Conservation (phyloP, 352 stramenopile species). For the Phytophthora sansomeana region DNA sequence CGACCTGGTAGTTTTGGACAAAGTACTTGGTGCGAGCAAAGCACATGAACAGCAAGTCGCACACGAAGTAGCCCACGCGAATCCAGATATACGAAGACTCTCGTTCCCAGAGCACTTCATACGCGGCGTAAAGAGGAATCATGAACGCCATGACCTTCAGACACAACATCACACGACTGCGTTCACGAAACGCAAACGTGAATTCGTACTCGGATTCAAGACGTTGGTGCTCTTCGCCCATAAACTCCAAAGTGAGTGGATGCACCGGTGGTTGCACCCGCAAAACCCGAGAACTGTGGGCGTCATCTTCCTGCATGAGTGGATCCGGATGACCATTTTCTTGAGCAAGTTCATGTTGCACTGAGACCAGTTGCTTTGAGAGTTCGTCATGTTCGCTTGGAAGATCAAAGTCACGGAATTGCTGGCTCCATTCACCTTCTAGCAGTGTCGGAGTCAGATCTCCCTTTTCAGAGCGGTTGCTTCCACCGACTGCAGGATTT, state of each 20-base stretch:
- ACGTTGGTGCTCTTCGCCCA: conserved; percentile 83
- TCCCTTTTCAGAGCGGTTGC: conserved; percentile 34
- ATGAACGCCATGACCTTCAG: conserved; percentile 78
- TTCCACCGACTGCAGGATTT: conserved; percentile 5
- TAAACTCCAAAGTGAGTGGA: conserved; percentile 84
- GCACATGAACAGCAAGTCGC: conserved; percentile 76
- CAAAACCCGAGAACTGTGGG: conserved; percentile 64
- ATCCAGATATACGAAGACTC: conserved; percentile 75
- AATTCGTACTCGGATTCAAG: conserved; percentile 81
- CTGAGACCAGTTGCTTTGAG: conserved; percentile 72
- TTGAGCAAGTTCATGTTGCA: conserved; percentile 76
- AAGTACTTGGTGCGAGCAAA: conserved; percentile 75
- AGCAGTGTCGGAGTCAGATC: conserved; percentile 63
- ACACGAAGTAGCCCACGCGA: conserved; percentile 72
- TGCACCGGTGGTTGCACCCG: conserved; percentile 77
- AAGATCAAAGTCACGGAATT: conserved; percentile 83
- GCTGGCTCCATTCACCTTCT: conserved; percentile 80
- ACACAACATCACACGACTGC: conserved; percentile 69
- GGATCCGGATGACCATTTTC: conserved; percentile 79
- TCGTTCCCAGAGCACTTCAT: conserved; percentile 71
- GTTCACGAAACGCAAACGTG: conserved; percentile 77
- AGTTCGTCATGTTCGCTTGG: conserved; percentile 82
- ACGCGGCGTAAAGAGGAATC: conserved; percentile 75
- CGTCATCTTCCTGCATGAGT: conserved; percentile 70
- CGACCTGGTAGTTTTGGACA: conserved; percentile 75